A percentile compares a stretch with the other conserved stretches of the same genome.
These are phyloP conservation scores for Erysimum pusillum DNA, from an alignment of 441 rosid species.

Conservation along the genomic window DNA sequence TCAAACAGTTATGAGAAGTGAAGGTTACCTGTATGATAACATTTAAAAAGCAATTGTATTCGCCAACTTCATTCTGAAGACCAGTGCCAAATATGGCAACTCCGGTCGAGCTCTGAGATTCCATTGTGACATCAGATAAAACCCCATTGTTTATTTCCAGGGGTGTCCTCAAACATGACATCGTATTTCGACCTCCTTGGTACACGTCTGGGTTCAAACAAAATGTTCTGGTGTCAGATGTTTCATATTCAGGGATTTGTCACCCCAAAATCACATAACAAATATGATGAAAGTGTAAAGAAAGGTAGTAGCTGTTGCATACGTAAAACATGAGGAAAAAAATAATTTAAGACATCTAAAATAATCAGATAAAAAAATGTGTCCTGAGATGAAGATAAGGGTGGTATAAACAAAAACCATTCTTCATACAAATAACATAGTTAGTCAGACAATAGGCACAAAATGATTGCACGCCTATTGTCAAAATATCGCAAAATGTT, in stretches of 20 bases:
- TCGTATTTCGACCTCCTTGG: constrained; percentile 63
- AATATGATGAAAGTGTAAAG: constrained; percentile 8
- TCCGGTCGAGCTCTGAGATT: constrained; percentile 46
- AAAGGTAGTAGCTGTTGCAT: constrained; percentile 4
- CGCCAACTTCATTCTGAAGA: constrained; percentile 92
- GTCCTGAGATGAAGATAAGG: constrained; percentile 9
- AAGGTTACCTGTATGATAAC: constrained; percentile 90
- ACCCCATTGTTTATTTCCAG: constrained; percentile 50
- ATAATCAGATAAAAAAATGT: not conserved
- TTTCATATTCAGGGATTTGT: constrained; percentile 2
- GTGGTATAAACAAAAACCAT: constrained; percentile 3
- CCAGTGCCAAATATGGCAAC: constrained; percentile 76
- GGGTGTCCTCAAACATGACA: constrained; percentile 53
- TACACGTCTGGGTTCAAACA: constrained; percentile 63
- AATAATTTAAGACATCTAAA: constrained; percentile 10
- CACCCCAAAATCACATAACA: constrained; percentile 24
- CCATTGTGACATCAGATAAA: constrained; percentile 50
- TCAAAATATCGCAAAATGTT: constrained; percentile 15
- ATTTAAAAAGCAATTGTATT: constrained; percentile 96
- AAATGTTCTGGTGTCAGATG: constrained; percentile 32
- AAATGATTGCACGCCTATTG: not conserved
- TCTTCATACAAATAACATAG: constrained; percentile 26
- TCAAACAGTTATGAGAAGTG: constrained; percentile 13
- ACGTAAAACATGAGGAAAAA: not conserved
- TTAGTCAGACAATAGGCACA: constrained; percentile 22